These are phyloP conservation scores for Apophysomyces sp. DNA, from an alignment of 371 early-diverging fungal genomes.

Conservation along the genomic window DNA sequence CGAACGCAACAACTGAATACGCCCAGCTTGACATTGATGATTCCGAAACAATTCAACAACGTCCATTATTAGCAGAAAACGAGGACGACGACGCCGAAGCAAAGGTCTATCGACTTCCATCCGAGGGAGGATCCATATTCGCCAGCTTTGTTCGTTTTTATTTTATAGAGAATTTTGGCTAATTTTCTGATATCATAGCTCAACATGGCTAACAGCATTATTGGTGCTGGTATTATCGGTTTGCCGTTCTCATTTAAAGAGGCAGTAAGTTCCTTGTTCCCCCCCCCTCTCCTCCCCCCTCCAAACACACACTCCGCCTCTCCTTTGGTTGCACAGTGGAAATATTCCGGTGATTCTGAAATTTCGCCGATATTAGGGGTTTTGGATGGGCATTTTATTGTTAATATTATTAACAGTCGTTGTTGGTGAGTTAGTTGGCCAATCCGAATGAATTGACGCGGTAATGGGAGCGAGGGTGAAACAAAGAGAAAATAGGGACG, in stretches of 20 bases:
- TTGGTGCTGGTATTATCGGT: constrained; percentile 75
- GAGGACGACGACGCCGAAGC: constrained; percentile 18
- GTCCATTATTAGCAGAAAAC: constrained; percentile 9
- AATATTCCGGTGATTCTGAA: constrained; percentile 3
- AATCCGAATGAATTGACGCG: neutral
- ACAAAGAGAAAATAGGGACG: neutral
- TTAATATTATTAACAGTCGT: constrained; percentile 62
- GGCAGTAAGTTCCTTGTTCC: constrained; percentile 39
- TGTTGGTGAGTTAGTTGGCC: constrained; percentile 49
- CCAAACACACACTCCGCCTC: neutral
- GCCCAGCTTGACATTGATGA: constrained; percentile 43
- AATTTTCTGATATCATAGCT: constrained; percentile 42
- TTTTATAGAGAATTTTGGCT: constrained; percentile 22
- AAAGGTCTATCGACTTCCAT: constrained; percentile 37
- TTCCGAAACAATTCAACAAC: constrained; percentile 17
- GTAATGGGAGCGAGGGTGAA: neutral
- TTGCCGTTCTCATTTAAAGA: constrained; percentile 63
- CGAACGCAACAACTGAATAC: constrained; percentile 23
- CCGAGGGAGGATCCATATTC: constrained; percentile 47
- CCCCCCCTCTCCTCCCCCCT: neutral
- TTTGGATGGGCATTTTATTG: constrained; percentile 64
- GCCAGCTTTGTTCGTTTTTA: constrained; percentile 36
- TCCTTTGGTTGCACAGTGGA: neutral
- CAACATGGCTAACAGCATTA: constrained; percentile 78
- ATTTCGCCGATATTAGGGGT: constrained; percentile 32